Base-by-base conservation (phyloP, 2,329 filamentous ascomycete species). In the Neophaeococcomyces mojaviensis region DNA sequence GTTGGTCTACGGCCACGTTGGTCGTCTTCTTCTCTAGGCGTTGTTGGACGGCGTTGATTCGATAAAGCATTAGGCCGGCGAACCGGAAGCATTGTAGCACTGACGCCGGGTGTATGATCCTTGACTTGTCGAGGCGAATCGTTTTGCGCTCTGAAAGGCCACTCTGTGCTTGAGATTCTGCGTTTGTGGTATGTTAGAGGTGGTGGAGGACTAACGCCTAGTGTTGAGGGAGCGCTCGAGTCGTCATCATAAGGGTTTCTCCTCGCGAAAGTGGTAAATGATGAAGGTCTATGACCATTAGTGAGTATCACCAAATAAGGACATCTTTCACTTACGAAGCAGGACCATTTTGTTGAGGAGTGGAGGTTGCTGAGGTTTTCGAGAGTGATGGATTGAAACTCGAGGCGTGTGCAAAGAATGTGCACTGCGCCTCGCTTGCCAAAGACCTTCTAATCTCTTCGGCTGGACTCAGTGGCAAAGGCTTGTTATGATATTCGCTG, bases 381-480 rank as follows among this genome's bases (percentile, higher is more conserved):
- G 24, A 10, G 5, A 28, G 24, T 5, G 5, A 28, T 5, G 24
- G 24, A 28, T 28, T 28, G 5, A 28, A 28, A 10, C 5, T 28
- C 5, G 16, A 18, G 35, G 9, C 20, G 35, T 16, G 24, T 28
- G 7, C 32, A 15, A 44, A 44, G 18, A 44, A 44, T 4, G 6
- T 9, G 3, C 41, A 19, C 30, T 44, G 24, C 2, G 33, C 30
- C 20, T 44, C 41, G 22, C 41, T 44, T 19, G 36, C 16, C 33
- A 33, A 44, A 36, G 41, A 33, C 16, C 32, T 16, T 9, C 32
- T 24, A 32, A 20, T 30, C 15, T 32, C 33, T 12, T 52, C 51
- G 19, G 28, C 39, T 20, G 53, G 53, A 20, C 42, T 54, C 7
- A 54, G 43, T 9, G 53, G 53, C 15, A 54, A 34, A 26, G 53